Evolutionary conservation across 345 rosid species (phyloP), one percentile per base, ranked within the genome.

Genomic region (Cardamine occulta): DNA sequence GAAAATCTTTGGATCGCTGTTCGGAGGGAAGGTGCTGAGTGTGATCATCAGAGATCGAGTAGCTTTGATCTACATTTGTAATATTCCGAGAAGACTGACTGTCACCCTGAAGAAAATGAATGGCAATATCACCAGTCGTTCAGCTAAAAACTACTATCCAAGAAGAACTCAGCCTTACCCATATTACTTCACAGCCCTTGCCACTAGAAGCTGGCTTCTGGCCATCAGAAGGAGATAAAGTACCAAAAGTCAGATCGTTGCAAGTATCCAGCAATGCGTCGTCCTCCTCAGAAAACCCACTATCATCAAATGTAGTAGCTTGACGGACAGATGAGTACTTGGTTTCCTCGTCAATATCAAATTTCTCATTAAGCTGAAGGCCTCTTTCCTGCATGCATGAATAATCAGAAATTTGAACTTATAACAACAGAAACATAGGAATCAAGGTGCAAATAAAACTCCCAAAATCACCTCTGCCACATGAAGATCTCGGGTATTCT

Each of bases 401-500:
- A 67, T 48, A 23, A 19, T 60, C 63, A 60, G 55, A 73, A 26
- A 32, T 18, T 15, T 54, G 52, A 10, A 60, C 19, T 61, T 31
- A 44, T 23, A 32, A 42, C 63, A 65, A 31, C 57, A 32, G 11
- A 42, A 60, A 44, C 14, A 26, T 15, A 65, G 31, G 37, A 37
- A 60, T 15, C 14, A 32, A 74, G 24, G 68, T 71, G 58, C 42
- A 66, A 15, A 60, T 63, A 52, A 58, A 42, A 67, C 14, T 53
- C 37, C 77, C 24, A 47, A 14, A 52, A 67, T 49, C 72, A 89
- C 99, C 93, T 96, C 98, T 29, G 99, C 98, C 78, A 88, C 79
- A 81, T 93, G 99, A 84, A 85, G 88, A 82, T 96, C 97, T 55
- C 75, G 73, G 8, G 97, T 93, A 11, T 84, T 92, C 80, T 93